Evolutionary conservation across 192 early-diverging fungal species (phyloP).

Genomic region (Neocallimastix lanati): DNA sequence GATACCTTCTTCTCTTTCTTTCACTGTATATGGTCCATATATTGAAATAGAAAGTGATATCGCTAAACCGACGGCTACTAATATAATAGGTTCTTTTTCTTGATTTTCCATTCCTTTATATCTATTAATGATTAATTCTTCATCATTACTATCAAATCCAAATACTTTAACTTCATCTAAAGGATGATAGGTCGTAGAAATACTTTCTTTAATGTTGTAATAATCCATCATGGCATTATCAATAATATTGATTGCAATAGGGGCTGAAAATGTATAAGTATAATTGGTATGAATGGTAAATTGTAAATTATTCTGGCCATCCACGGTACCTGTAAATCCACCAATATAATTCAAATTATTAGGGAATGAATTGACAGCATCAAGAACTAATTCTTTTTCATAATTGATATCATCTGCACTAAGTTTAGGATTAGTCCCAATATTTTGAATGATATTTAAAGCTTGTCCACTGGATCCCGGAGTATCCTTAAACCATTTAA

Average conservation of each 20-base stretch:
- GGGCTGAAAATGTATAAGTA: neutral
- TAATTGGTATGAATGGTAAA: neutral
- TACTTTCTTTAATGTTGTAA: neutral
- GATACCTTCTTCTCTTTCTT: neutral
- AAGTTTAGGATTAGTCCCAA: neutral
- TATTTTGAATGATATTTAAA: neutral
- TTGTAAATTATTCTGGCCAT: neutral
- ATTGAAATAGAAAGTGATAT: neutral
- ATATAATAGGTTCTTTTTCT: neutral
- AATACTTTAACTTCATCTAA: neutral
- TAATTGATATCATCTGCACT: neutral
- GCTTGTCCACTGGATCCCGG: neutral
- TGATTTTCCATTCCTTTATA: neutral
- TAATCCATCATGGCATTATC: neutral
- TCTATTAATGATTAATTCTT: neutral
- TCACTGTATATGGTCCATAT: neutral
- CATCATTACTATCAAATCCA: neutral
- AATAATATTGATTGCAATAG: neutral
- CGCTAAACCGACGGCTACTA: neutral
- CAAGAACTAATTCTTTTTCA: neutral
- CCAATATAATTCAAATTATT: neutral
- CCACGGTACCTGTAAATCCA: neutral
- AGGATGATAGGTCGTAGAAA: neutral
- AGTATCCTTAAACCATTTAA: neutral
- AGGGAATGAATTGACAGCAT: neutral